Percentiles rank a stretch among this genome's conserved stretches.
Evolutionary conservation across 345 rosid genomes (phyloP).

Genomic region (Populus tremula): DNA sequence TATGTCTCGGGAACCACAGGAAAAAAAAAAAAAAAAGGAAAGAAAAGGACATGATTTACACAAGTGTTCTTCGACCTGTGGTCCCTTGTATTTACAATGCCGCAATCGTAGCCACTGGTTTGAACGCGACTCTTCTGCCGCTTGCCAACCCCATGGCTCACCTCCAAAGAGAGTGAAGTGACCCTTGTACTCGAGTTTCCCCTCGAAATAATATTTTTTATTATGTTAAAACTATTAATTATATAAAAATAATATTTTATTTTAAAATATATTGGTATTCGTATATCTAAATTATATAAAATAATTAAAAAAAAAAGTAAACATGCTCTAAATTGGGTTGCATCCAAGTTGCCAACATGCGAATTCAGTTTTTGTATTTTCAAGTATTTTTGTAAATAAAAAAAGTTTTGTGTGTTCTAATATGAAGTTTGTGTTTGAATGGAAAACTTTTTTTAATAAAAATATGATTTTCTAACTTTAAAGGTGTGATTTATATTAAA

Average conservation of each 20-base stretch:
- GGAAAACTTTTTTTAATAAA: no score
- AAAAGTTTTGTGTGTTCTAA: background rate
- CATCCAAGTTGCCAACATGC: background rate
- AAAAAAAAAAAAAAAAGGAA: background rate
- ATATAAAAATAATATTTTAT: no score
- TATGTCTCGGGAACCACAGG: background rate
- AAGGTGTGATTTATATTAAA: no score
- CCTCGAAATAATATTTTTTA: background rate
- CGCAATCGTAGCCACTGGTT: slow-evolving; percentile 16
- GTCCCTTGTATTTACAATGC: slow-evolving; percentile 9
- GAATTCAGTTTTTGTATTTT: no score
- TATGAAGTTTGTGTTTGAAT: no score
- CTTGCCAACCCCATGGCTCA: background rate
- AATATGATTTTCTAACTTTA: no score
- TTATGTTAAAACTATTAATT: no score
- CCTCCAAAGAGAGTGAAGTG: background rate
- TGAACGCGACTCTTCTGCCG: background rate
- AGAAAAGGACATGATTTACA: background rate
- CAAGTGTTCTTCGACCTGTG: slow-evolving; percentile 5
- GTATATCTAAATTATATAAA: no score
- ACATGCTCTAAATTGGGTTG: background rate
- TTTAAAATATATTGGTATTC: no score
- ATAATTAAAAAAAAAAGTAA: no score
- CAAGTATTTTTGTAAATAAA: no score
- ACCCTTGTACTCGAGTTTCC: background rate